Evolutionary conservation across 139 green algal genomes (phyloP).

Genomic region (Choricystis sp.): DNA sequence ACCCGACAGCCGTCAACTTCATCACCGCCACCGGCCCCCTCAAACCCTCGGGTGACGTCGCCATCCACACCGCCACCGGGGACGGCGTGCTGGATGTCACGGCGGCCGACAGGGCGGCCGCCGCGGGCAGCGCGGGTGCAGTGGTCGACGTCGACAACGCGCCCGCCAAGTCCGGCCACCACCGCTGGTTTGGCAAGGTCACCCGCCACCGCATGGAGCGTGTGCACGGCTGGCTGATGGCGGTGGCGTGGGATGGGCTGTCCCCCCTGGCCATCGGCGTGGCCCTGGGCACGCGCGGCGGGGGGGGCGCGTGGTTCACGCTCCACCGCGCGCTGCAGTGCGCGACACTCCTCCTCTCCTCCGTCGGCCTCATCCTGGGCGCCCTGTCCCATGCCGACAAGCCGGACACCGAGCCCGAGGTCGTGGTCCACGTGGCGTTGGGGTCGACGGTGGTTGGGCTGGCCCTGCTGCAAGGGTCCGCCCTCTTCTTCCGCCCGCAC

Average conservation of each 20-base stretch:
- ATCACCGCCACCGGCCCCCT: background rate
- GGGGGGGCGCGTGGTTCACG: background rate
- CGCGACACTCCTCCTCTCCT: too few species aligned
- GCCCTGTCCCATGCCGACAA: too few species aligned
- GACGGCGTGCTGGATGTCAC: background rate
- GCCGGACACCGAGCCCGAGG: too few species aligned
- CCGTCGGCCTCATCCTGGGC: too few species aligned
- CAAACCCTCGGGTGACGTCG: background rate
- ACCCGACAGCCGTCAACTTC: background rate
- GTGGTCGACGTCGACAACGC: too few species aligned
- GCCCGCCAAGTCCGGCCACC: background rate
- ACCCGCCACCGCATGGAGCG: background rate
- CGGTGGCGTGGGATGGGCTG: background rate
- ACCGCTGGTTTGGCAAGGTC: too few species aligned
- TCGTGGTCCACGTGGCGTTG: too few species aligned
- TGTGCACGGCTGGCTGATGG: background rate
- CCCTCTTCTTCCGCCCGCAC: too few species aligned
- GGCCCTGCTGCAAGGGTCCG: too few species aligned
- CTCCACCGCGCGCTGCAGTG: background rate
- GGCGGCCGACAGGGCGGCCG: too few species aligned
- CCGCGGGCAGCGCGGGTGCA: too few species aligned
- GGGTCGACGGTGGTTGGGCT: too few species aligned
- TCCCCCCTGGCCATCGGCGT: background rate
- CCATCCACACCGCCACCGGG: background rate
- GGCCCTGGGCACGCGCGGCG: background rate